Percentiles rank a stretch among this genome's conserved stretches.
phyloP scores from a whole-genome alignment of 257 asterid genomes.

The Ocimum tenuiflorum region DNA sequence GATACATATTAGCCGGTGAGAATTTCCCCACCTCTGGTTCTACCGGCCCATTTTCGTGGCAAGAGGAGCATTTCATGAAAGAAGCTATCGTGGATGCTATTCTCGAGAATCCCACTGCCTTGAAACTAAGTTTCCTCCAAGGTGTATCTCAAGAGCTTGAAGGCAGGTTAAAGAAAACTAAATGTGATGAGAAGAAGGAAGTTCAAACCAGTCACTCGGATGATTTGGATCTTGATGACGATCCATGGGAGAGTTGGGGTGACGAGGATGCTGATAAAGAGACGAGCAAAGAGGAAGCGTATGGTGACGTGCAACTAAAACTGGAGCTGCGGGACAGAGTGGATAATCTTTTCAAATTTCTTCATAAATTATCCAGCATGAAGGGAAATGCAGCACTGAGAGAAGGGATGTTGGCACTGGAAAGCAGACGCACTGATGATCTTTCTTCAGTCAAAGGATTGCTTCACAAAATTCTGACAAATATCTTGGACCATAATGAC shows the following conservation, averaged over 20 bases:
- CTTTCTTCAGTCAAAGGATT: constrained; percentile 65
- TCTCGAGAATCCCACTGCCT: constrained; percentile 64
- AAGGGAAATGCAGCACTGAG: constrained; percentile 43
- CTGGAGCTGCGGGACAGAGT: constrained; percentile 86
- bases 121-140: constrained; percentile 63
- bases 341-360: constrained; percentile 79
- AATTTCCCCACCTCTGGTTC: constrained; percentile 92
- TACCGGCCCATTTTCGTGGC: constrained; percentile 94
- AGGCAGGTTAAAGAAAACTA: constrained; percentile 39
- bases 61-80: constrained; percentile 97
- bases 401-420: constrained; percentile 37
- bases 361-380: constrained; percentile 66
- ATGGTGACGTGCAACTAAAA: constrained; percentile 75
- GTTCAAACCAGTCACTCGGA: constrained; percentile 31
- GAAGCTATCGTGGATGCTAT: constrained; percentile 89
- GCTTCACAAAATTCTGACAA: constrained; percentile 54
- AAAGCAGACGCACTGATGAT: constrained; percentile 54
- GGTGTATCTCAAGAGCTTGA: constrained; percentile 63
- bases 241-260: constrained; percentile 89
- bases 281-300: constrained; percentile 48
- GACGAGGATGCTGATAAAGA: constrained; percentile 58
- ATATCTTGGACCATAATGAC: constrained; percentile 59
- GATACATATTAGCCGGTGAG: constrained; percentile 88
- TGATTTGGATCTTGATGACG: constrained; percentile 61
- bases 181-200: constrained; percentile 40